phyloP scores from a whole-genome alignment of 306 rosid species.

The Vigna trinervia region DNA sequence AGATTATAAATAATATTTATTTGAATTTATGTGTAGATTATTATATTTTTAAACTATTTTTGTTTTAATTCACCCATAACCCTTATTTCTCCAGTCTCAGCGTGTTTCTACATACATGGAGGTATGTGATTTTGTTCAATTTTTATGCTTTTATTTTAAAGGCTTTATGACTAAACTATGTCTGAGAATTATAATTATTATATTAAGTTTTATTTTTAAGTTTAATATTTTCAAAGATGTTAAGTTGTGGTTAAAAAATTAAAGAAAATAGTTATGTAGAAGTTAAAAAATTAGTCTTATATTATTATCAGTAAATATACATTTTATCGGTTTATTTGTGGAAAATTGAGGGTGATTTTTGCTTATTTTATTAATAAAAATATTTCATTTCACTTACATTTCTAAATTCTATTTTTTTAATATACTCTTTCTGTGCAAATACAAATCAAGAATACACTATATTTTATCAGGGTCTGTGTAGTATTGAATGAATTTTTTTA shows the following conservation, averaged over 20 bases:
- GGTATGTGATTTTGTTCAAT: background rate
- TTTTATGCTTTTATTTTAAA: too few species aligned
- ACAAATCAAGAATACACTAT: background rate
- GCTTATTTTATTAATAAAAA: background rate
- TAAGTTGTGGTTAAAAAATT: background rate
- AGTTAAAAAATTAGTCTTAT: background rate
- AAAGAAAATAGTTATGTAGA: background rate
- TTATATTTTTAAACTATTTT: too few species aligned
- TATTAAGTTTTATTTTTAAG: background rate
- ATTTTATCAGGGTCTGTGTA: background rate
- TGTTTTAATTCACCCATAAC: too few species aligned
- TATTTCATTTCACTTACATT: background rate
- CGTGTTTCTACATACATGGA: too few species aligned
- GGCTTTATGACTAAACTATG: background rate
- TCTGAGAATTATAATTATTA: background rate
- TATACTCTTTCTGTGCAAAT: background rate
- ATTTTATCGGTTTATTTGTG: background rate
- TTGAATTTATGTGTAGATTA: too few species aligned
- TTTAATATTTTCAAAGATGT: background rate
- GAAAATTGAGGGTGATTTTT: background rate
- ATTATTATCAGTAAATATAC: background rate
- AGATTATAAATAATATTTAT: too few species aligned
- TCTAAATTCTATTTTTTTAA: background rate
- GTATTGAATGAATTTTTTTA: background rate
- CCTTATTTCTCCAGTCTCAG: too few species aligned